Conservation (phyloP, 352 stramenopile species). For the Plasmopara viticola region DNA sequence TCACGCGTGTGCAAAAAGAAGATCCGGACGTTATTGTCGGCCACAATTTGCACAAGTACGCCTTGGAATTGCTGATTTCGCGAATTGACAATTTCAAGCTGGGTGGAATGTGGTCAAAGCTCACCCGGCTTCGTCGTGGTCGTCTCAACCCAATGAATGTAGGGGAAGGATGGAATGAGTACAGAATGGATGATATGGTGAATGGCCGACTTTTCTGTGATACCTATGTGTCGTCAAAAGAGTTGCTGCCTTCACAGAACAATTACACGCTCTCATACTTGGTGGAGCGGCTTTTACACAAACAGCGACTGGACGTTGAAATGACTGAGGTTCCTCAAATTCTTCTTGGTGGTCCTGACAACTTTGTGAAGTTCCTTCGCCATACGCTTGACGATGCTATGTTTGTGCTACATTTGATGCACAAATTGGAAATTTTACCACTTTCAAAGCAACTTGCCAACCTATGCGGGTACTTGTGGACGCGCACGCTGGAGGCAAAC, state of each 20-base stretch:
- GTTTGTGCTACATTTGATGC: conserved; percentile 95
- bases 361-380: conserved; percentile 91
- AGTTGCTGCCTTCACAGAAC: conserved; percentile 95
- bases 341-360: conserved; percentile 77
- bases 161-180: conserved; percentile 84
- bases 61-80: conserved; percentile 96
- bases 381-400: conserved; percentile 96
- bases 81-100: conserved; percentile 91
- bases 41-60: conserved; percentile 98
- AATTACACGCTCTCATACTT: conserved; percentile 97
- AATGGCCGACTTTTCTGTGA: conserved; percentile 96
- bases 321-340: conserved; percentile 94
- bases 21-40: conserved; percentile 98
- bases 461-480: conserved; percentile 98
- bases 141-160: conserved; percentile 71
- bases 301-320: conserved; percentile 89
- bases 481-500: conserved; percentile 92
- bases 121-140: conserved; percentile 75
- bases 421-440: conserved; percentile 97
- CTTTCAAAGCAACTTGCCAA: conserved; percentile 98
- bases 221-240: conserved; percentile 97
- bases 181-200: conserved; percentile 83
- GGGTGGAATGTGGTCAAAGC: conserved; percentile 74
- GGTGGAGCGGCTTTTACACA: conserved; percentile 86
- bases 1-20: conserved; percentile 90